These are phyloP conservation scores for Fusarium poae DNA, from an alignment of 2,329 filamentous ascomycete genomes.

Conservation along the genomic window DNA sequence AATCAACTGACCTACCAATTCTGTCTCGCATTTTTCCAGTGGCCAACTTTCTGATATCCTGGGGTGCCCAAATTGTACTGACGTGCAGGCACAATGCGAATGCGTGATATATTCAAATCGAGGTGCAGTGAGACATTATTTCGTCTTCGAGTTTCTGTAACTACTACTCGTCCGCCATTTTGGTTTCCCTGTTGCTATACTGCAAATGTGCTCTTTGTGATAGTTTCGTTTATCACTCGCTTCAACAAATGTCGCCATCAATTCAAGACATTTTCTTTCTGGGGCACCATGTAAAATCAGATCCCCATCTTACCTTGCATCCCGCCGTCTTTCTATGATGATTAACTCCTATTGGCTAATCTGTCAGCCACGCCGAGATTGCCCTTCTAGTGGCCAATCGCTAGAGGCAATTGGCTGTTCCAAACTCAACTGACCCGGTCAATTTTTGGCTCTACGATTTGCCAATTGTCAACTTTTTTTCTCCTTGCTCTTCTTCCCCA, in stretches of 20 bases:
- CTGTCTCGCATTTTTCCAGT: neutral
- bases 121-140: neutral
- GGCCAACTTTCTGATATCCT: neutral
- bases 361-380: neutral
- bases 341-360: conserved; percentile 20
- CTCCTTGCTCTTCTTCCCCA: conserved; percentile 9
- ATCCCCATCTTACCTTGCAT: conserved; percentile 35
- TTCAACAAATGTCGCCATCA: conserved; percentile 9
- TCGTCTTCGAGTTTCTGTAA: neutral
- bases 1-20: neutral
- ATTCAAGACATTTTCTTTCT: conserved; percentile 21
- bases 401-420: conserved; percentile 11
- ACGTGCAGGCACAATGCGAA: neutral
- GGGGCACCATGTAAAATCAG: conserved; percentile 28
- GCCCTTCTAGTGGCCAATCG: conserved; percentile 22
- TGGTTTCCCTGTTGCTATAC: neutral
- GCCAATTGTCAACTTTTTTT: conserved; percentile 25
- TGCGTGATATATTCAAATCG: neutral
- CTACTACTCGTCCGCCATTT: neutral
- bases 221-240: neutral
- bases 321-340: neutral
- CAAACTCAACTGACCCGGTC: conserved; percentile 9
- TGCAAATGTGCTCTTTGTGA: neutral
- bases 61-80: neutral
- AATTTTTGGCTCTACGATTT: conserved; percentile 14